Evolutionary conservation across 306 rosid species (phyloP), one percentile per base, ranked within the genome.

Genomic region (Lathyrus oleraceus): DNA sequence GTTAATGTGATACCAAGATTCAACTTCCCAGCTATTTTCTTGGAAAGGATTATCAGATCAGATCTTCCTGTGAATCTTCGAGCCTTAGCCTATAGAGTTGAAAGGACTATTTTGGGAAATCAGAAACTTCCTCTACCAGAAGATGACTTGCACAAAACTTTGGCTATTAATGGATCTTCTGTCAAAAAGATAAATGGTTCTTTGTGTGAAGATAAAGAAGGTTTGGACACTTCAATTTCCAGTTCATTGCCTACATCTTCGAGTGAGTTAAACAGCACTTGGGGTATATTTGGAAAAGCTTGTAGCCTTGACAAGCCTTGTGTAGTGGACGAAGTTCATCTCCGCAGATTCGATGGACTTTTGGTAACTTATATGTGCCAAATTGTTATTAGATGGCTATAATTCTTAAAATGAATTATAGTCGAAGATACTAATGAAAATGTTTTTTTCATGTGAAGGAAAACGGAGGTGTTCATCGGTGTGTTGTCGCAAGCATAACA

Each of bases 381-480:
- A 76, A 69, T 57, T 82, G 48, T 61, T 69, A 30, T 62, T 21
- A 19, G 77, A 48, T 78, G 48, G 39, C 61, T 52, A 65, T 65
- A 42, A 43, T 65, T 71, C 61, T 59, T 59, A 65, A 56, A 25
- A 19, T 44, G 52, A 57, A 19, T 70, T 52, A 40, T 72, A 40
- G 38, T 67, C 40, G 21, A 23, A 61, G 14, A 71, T 76, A 52
- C 78, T 45, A 67, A 63, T 57, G 36, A 71, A 73, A 69, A 65
- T 79, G 11, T 39, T 75, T 82, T 25, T 25, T 79, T 81, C 65
- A 74, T 60, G 57, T 82, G 82, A 94, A 94, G 98, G 97, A 94
- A 90, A 88, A 94, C 67, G 98, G 98, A 78, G 98, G 97, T 3
- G 97, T 90, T 49, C 98, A 94, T 87, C 98, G 98, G 19, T 81